Evolutionary conservation across 1,284 basidiomycete genomes (phyloP), one percentile per base, ranked within the genome.

Genomic region (Leccinum griseonigrum): DNA sequence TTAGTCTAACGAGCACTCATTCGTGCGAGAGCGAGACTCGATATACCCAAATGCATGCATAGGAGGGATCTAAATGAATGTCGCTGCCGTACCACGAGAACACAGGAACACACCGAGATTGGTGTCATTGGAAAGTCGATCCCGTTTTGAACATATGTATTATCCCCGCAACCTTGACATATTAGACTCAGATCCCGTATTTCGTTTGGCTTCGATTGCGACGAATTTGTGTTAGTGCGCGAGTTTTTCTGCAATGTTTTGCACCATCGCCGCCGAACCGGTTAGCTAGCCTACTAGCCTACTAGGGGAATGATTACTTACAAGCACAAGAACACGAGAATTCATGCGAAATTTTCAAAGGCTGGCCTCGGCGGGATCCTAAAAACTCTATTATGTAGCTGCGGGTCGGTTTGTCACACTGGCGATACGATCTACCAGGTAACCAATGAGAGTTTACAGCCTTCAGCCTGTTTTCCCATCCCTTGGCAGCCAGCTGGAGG

Each of bases 311-410:
- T 34, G 36, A 60, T 29, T 40, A 43, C 36, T 29, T 40, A 43
- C 36, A 38, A 28, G 43, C 54, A 48, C 29, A 53, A 46, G 46
- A 48, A 22, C 14, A 43, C 54, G 53, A 53, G 40, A 53, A 52
- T 51, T 28, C 48, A 54, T 61, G 57, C 48, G 32, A 56, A 58
- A 26, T 26, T 26, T 26, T 26, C 22, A 22, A 22, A 57, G 40
- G 7, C 38, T 54, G 56, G 48, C 60, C 48, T 61, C 62, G 54
- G 63, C 32, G 50, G 52, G 68, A 67, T 63, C 67, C 72, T 74
- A 28, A 69, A 75, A 76, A 76, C 71, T 69, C 63, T 74, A 74
- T 72, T 74, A 38, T 38, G 16, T 38, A 64, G 59, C 62, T 68
- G 62, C 57, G 60, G 58, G 59, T 59, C 57, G 14, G 40, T 26